These are phyloP conservation scores for Delitschia confertaspora DNA, from an alignment of 495 filamentous ascomycete species.

Conservation along the genomic window DNA sequence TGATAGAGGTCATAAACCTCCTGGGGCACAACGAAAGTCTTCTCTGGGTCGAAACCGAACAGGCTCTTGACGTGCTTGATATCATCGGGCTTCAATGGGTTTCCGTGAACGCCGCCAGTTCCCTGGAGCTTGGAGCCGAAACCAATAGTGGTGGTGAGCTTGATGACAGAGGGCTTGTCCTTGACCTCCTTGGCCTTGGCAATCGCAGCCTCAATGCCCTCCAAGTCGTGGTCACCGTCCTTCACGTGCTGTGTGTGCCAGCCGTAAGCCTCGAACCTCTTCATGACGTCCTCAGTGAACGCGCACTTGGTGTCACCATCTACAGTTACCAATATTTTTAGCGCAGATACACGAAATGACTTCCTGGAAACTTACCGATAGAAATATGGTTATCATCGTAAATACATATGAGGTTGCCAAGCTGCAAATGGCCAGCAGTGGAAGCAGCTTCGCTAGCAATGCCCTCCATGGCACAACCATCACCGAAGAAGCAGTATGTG, in stretches of 20 bases:
- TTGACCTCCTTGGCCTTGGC: conserved; percentile 74
- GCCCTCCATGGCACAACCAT: conserved; percentile 98
- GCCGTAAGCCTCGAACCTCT: conserved; percentile 95
- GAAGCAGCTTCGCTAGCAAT: conserved; percentile 89
- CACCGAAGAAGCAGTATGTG: conserved; percentile 93
- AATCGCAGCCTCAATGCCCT: conserved; percentile 81
- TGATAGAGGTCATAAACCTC: conserved; percentile 87
- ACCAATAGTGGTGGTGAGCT: conserved; percentile 95
- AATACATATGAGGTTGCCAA: conserved; percentile 92
- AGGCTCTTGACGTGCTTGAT: conserved; percentile 80
- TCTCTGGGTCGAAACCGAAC: conserved; percentile 92
- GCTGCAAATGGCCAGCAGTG: conserved; percentile 87
- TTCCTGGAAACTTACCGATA: conserved; percentile 48
- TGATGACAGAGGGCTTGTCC: conserved; percentile 95
- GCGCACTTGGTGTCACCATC: conserved; percentile 91
- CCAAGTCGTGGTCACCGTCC: conserved; percentile 85
- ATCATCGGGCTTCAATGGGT: conserved; percentile 88
- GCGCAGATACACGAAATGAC: not conserved
- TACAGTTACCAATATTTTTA: conserved; percentile 32
- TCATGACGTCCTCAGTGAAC: conserved; percentile 94
- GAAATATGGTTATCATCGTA: conserved; percentile 99
- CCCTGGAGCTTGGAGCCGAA: conserved; percentile 91
- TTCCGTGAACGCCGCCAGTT: conserved; percentile 91
- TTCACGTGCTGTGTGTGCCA: conserved; percentile 86
- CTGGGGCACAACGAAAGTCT: conserved; percentile 90